Conservation (phyloP, 2,329 filamentous ascomycete genomes). For the Aspergillus intermedius region DNA sequence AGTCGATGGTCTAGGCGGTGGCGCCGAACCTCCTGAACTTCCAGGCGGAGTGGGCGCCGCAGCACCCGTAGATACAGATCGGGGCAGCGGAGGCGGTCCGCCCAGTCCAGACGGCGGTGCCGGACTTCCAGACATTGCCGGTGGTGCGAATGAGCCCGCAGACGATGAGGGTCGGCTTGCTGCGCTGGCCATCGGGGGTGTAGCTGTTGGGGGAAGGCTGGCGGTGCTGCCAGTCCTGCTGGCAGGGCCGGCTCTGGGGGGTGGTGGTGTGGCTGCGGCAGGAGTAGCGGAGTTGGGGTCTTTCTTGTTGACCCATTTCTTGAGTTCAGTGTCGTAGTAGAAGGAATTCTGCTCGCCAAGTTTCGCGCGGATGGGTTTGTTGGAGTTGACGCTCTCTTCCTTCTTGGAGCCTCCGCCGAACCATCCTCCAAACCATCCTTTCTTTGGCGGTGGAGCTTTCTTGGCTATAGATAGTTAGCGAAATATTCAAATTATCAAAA, state of each 20-base stretch:
- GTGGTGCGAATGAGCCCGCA: conserved; percentile 18
- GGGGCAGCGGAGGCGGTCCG: conserved; percentile 24
- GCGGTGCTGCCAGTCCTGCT: conserved; percentile 49
- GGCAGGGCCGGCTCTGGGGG: conserved; percentile 55
- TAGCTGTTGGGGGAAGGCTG: conserved; percentile 44
- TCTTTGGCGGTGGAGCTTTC: conserved; percentile 26
- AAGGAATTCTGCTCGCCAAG: conserved; percentile 90
- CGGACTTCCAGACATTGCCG: conserved; percentile 25
- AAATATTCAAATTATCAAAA: neutral
- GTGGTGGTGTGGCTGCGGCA: conserved; percentile 66
- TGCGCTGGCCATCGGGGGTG: conserved; percentile 16
- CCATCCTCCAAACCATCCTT: conserved; percentile 48
- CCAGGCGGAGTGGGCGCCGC: conserved; percentile 30
- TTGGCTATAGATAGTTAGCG: conserved; percentile 25
- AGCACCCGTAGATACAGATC: conserved; percentile 33
- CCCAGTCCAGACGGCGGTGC: conserved; percentile 21
- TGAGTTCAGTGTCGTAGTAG: conserved; percentile 89
- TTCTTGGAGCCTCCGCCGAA: conserved; percentile 78
- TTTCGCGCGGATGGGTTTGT: conserved; percentile 74
- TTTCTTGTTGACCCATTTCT: conserved; percentile 98
- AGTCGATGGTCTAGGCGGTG: conserved; percentile 63
- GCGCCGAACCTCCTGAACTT: conserved; percentile 24
- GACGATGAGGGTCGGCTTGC: conserved; percentile 29
- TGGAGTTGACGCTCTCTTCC: conserved; percentile 40
- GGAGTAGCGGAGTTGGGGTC: conserved; percentile 57